Base-by-base conservation (phyloP, 306 rosid genomes). In the Vicia sativa region DNA sequence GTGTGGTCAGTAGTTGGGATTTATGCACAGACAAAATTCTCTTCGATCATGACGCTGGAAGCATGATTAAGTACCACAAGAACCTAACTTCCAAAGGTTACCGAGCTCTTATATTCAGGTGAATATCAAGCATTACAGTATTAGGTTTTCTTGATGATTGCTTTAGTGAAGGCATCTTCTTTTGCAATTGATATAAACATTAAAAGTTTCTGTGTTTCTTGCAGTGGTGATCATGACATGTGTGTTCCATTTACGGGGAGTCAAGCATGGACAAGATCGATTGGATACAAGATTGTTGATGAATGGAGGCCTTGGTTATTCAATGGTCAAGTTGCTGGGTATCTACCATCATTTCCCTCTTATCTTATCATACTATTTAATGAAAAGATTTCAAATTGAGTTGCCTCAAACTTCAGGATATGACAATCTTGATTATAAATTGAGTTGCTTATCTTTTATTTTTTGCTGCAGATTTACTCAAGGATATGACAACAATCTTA, bases 181-280 rank as follows among this genome's bases (percentile, higher is more conserved):
- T 31, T 34, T 34, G 38, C 7, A 34, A 34, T 34, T 2, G 9
- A 7, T 34, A 34, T 34, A 34, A 7, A 52, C 31, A 21, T 52
- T 52, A 13, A 6, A 18, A 4, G 62, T 38, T 69, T 61, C 13
- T n/a, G 8, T 2, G 13, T 64, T 67, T 77, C 26, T 56, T 37
- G 62, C 85, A 90, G 98, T 25, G 98, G 98, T 6, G 98, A 92
- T 80, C 96, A 90, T 74, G 98, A 92, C 65, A 67, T 92, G 93
- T 92, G 96, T 76, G 96, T 90, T 79, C 98, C 98, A 4, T 92
- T 26, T 81, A 90, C 96, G 1, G 96, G 98, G 58, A 83, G 82
- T 37, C 54, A 87, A 82, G 91, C 96, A 0, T 92, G 98, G 96
- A 90, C 96, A 3, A 83, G 81, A 83, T 87, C 96, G 18, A 0